Conservation (phyloP, 352 stramenopile species). For the Phytophthora litchii region DNA sequence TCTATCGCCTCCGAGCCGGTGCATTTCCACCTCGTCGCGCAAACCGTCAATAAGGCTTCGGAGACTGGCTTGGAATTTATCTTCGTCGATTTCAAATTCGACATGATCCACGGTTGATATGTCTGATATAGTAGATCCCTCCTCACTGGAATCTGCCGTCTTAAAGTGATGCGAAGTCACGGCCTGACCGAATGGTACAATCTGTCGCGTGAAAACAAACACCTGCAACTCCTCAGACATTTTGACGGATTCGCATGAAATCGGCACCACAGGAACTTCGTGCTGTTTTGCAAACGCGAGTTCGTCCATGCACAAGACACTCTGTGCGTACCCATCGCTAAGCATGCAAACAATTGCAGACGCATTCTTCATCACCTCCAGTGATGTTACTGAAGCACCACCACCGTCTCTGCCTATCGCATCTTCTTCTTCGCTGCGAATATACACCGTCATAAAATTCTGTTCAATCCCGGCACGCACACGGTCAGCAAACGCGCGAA, state of each 20-base stretch:
- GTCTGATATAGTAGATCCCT: slow-evolving; percentile 26
- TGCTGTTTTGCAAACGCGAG: slow-evolving; percentile 75
- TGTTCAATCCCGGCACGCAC: slow-evolving; percentile 73
- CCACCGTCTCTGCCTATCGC: slow-evolving; percentile 18
- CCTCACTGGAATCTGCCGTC: slow-evolving; percentile 18
- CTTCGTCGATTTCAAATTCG: slow-evolving; percentile 65
- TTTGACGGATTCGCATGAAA: slow-evolving; percentile 63
- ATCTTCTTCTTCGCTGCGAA: slow-evolving; percentile 56
- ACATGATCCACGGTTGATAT: slow-evolving; percentile 26
- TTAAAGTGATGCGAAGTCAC: slow-evolving; percentile 54
- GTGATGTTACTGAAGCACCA: slow-evolving; percentile 41
- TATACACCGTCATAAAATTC: slow-evolving; percentile 78
- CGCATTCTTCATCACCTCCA: slow-evolving; percentile 64
- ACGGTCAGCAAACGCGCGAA: slow-evolving; percentile 62
- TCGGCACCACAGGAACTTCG: slow-evolving; percentile 71
- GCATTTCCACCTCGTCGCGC: slow-evolving; percentile 77
- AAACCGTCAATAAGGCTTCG: slow-evolving; percentile 75
- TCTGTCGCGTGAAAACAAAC: slow-evolving; percentile 80
- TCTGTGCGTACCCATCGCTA: slow-evolving; percentile 68
- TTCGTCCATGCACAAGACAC: slow-evolving; percentile 77
- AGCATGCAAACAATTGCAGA: slow-evolving; percentile 78
- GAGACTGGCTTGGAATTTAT: slow-evolving; percentile 68
- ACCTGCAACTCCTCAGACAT: slow-evolving; percentile 78
- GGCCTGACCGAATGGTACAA: slow-evolving; percentile 73
- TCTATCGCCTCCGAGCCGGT: slow-evolving; percentile 46